Evolutionary conservation across 2,329 filamentous ascomycete species (phyloP), one percentile per base, ranked within the genome.

Genomic region (Penicillium freii): DNA sequence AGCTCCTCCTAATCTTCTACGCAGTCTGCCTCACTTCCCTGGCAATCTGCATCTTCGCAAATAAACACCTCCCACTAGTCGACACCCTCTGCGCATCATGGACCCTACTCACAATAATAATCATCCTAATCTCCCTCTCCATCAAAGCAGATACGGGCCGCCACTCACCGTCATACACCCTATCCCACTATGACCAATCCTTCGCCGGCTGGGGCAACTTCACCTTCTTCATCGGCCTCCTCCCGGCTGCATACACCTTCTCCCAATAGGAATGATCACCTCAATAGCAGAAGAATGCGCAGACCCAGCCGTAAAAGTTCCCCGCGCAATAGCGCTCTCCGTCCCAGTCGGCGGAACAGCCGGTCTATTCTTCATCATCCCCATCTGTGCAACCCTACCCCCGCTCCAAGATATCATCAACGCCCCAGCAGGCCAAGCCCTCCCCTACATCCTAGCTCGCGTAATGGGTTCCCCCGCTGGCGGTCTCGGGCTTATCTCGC

Each of bases 1-100:
- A 91, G 71, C 78, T 89, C 19, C 85, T 89, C 57, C 77, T 91
- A 23, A 85, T 90, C 61, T 91, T 91, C 75, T 82, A 89, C 64
- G 87, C 77, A 48, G 80, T 91, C 61, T 89, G 86, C 21, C 65
- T 91, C 1, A 63, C 86, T 21, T 86, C 84, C 59, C 85, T 90
- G 62, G 67, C 83, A 45, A 83, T 90, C 53, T 90, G 87, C 61
- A 78, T 84, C 1, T 81, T 89, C 38, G 84, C 84, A 44, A 91
- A 91, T 72, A 80, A 78, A 31, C 88, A 83, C 74, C 78, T 92
- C 36, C 88, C 87, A 0, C 73, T 81, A 63, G 79, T 87, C 2
- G 84, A 88, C 65, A 85, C 81, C 0, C 75, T 83, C 48, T 84
- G 82, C 54, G 82, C 82, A 1, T 77, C 73, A 0, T 86, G 82